These are phyloP conservation scores for Lyophyllum semitale DNA, from an alignment of 768 basidiomycete species.

Conservation along the genomic window DNA sequence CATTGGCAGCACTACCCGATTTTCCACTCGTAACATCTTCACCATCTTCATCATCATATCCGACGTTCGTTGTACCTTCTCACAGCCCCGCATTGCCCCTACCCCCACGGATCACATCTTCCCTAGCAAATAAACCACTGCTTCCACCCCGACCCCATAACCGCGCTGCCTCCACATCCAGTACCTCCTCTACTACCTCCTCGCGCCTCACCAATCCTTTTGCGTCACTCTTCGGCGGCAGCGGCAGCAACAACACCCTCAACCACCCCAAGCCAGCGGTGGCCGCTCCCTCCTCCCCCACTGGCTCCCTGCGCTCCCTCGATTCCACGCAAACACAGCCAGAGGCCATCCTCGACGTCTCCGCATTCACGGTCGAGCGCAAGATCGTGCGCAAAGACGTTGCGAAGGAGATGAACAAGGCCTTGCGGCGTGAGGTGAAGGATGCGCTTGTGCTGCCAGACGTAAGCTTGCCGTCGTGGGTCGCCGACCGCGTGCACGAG, in stretches of 20 bases:
- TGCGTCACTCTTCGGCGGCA: constrained; percentile 75
- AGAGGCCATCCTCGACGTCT: constrained; percentile 51
- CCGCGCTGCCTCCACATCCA: constrained; percentile 22
- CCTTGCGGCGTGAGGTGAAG: constrained; percentile 59
- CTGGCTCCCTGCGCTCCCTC: constrained; percentile 32
- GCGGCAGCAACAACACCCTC: constrained; percentile 32
- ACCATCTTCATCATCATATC: constrained; percentile 35
- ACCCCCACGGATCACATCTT: constrained; percentile 46
- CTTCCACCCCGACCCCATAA: constrained; percentile 40
- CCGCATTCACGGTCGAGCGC: constrained; percentile 59
- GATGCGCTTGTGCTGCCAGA: constrained; percentile 34
- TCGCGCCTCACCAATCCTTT: constrained; percentile 74
- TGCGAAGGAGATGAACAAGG: constrained; percentile 51
- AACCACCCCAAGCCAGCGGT: constrained; percentile 29
- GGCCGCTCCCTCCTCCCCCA: constrained; percentile 29
- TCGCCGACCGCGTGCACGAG: constrained; percentile 57
- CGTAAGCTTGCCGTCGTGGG: constrained; percentile 52
- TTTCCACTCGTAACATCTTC: constrained; percentile 44
- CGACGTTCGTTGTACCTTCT: constrained; percentile 45
- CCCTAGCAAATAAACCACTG: constrained; percentile 32
- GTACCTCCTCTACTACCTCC: constrained; percentile 19
- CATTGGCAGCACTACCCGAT: constrained; percentile 49
- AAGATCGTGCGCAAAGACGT: constrained; percentile 56
- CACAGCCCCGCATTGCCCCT: constrained; percentile 45
- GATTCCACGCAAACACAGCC: constrained; percentile 26